Evolutionary conservation across 306 rosid genomes (phyloP).

Genomic region (Gynostemma pentaphyllum): DNA sequence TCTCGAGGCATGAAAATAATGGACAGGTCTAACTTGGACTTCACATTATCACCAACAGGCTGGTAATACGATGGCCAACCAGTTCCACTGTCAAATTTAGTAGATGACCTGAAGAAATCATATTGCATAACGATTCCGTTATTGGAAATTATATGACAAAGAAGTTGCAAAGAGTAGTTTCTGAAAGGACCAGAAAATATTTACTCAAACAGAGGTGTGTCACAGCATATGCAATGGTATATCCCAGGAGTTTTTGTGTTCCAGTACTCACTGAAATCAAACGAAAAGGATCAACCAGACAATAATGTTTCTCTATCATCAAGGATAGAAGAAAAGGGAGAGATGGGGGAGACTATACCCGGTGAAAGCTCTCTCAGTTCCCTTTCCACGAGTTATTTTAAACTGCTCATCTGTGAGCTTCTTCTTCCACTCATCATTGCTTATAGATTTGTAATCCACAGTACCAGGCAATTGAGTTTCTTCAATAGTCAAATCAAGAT

Average conservation of each 20-base stretch:
- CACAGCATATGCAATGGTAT: slow-evolving; percentile 83
- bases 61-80: slow-evolving; percentile 98
- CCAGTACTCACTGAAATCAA: slow-evolving; percentile 65
- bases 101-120: slow-evolving; percentile 56
- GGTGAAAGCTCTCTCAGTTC: slow-evolving; percentile 91
- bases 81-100: slow-evolving; percentile 88
- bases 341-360: slow-evolving; percentile 37
- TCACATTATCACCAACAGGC: slow-evolving; percentile 62
- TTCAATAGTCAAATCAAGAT: background rate
- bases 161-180: background rate
- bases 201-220: slow-evolving; percentile 83
- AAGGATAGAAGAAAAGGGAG: background rate
- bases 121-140: background rate
- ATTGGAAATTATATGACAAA: background rate
- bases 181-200: slow-evolving; percentile 9
- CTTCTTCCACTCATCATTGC: slow-evolving; percentile 66
- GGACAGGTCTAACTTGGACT: slow-evolving; percentile 68
- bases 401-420: slow-evolving; percentile 55
- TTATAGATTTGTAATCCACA: slow-evolving; percentile 44
- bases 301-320: background rate
- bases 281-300: background rate
- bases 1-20: slow-evolving; percentile 90
- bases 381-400: slow-evolving; percentile 70
- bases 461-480: slow-evolving; percentile 7
- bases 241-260: slow-evolving; percentile 66